Evolutionary conservation across 73 alveolate genomes (phyloP).

Genomic region (Durusdinium trenchii): DNA sequence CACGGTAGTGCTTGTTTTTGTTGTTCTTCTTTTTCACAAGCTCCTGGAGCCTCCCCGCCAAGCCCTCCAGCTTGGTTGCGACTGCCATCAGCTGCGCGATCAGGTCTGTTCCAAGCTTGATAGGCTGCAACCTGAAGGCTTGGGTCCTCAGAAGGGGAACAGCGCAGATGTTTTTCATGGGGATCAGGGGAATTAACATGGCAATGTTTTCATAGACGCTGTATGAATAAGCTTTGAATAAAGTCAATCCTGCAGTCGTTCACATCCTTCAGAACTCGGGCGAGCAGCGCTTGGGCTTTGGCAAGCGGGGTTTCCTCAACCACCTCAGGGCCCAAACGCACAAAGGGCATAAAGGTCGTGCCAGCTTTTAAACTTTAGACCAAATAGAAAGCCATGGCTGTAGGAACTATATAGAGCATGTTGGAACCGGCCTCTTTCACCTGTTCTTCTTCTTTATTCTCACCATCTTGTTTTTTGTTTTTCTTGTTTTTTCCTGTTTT

Average conservation of each 20-base stretch:
- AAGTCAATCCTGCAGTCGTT: neutral
- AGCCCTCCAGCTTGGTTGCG: neutral
- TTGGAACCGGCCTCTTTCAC: neutral
- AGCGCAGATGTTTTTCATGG: neutral
- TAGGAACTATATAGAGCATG: neutral
- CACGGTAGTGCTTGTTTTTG: neutral
- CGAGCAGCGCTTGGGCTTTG: neutral
- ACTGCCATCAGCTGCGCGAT: conserved; percentile 27
- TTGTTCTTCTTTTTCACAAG: neutral
- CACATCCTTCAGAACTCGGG: conserved; percentile 3
- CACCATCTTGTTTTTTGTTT: neutral
- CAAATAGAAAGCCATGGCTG: neutral
- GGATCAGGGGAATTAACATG: neutral
- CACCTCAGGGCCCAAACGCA: neutral
- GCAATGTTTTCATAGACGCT: too few species aligned
- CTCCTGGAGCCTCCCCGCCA: neutral
- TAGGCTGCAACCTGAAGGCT: conserved; percentile 31
- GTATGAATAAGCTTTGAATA: too few species aligned
- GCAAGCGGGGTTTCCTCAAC: neutral
- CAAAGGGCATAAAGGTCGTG: too few species aligned
- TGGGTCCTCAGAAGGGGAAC: neutral
- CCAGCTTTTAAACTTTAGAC: too few species aligned
- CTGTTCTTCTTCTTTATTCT: neutral
- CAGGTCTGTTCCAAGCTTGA: neutral
- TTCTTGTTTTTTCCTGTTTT: neutral